These are phyloP conservation scores for Erythrobasidium yunnanense DNA, from an alignment of 768 basidiomycete species.

Conservation along the genomic window DNA sequence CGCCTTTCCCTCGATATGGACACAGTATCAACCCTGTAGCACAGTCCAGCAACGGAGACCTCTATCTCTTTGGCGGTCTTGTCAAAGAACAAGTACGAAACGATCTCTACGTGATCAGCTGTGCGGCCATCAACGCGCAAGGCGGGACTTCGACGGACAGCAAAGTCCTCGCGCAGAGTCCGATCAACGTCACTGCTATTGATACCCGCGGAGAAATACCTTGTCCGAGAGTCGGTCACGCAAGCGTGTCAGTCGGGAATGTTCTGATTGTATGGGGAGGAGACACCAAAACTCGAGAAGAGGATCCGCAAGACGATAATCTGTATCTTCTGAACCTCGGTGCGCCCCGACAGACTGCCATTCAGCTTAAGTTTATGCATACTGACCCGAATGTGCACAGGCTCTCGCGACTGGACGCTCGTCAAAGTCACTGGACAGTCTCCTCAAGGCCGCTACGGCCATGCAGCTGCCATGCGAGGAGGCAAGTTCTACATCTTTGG, in stretches of 20 bases:
- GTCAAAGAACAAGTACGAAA: constrained; percentile 80
- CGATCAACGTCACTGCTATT: constrained; percentile 66
- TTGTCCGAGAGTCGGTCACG: constrained; percentile 85
- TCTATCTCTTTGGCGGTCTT: constrained; percentile 93
- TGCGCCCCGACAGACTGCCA: constrained; percentile 44
- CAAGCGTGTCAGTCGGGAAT: constrained; percentile 85
- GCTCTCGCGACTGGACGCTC: constrained; percentile 87
- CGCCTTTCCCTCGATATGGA: constrained; percentile 92
- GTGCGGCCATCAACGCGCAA: constrained; percentile 5
- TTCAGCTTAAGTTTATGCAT: neutral
- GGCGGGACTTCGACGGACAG: neutral
- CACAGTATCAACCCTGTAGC: constrained; percentile 75
- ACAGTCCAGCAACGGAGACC: constrained; percentile 54
- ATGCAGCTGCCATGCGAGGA: constrained; percentile 83
- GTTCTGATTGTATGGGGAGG: constrained; percentile 98
- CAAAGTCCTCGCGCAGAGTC: constrained; percentile 49
- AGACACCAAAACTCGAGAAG: constrained; percentile 63
- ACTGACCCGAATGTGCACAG: constrained; percentile 44
- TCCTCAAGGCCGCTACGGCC: constrained; percentile 85
- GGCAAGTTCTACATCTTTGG: constrained; percentile 91
- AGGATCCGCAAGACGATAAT: constrained; percentile 73
- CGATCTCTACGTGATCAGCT: constrained; percentile 76
- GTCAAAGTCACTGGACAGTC: constrained; percentile 64
- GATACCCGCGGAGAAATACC: constrained; percentile 84
- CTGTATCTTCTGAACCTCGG: constrained; percentile 89